Conservation (phyloP, 2,329 filamentous ascomycete genomes). For the Sarocladiaceae sp. region DNA sequence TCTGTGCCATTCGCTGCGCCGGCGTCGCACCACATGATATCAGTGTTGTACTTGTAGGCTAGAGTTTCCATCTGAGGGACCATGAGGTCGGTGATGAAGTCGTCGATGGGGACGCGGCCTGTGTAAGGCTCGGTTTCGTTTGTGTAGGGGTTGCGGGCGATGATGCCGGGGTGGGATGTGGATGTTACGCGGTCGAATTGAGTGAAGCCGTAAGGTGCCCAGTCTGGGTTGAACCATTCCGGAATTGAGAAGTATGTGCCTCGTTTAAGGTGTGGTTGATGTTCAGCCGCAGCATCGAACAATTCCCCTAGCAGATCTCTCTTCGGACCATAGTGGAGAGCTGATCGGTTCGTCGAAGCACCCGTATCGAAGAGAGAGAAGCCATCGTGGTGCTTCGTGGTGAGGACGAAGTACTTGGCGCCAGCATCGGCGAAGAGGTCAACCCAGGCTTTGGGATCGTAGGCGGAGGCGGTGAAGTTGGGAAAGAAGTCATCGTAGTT, state of each 20-base stretch:
- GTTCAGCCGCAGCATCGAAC: conserved; percentile 34
- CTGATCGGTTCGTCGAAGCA: conserved; percentile 32
- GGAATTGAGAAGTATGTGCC: conserved; percentile 45
- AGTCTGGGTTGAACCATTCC: conserved; percentile 46
- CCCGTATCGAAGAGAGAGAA: conserved; percentile 33
- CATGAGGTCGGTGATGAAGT: conserved; percentile 40
- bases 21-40: conserved; percentile 48
- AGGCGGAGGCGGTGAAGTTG: conserved; percentile 46
- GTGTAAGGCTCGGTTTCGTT: conserved; percentile 36
- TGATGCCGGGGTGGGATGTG: conserved; percentile 31
- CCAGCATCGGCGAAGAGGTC: conserved; percentile 48
- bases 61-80: conserved; percentile 42
- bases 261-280: conserved; percentile 37
- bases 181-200: conserved; percentile 23
- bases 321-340: conserved; percentile 35
- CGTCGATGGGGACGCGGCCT: conserved; percentile 30
- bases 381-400: conserved; percentile 22
- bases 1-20: conserved; percentile 38
- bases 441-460: conserved; percentile 48
- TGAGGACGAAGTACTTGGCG: conserved; percentile 44
- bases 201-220: conserved; percentile 37
- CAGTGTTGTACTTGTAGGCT: conserved; percentile 36
- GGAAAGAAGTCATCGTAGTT: conserved; percentile 53
- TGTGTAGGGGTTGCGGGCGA: conserved; percentile 40
- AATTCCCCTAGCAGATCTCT: conserved; percentile 38